phyloP scores from a whole-genome alignment of 805 yeast species.

The Candida caryicola region DNA sequence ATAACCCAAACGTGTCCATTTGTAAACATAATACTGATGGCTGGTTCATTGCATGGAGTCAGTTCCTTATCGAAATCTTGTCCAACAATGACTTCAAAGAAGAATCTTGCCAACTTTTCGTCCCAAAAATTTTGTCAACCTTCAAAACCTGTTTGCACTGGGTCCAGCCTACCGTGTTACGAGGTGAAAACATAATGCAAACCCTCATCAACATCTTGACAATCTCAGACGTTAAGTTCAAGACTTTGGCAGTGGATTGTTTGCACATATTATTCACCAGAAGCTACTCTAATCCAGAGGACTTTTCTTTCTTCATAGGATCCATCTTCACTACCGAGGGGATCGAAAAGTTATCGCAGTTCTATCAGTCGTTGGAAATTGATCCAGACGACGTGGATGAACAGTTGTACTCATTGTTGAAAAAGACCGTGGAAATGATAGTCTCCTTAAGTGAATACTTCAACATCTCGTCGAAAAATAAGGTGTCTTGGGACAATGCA shows the following conservation, averaged over 20 bases:
- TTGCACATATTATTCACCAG: conserved; percentile 86
- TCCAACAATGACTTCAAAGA: conserved; percentile 26
- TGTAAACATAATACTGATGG: conserved; percentile 76
- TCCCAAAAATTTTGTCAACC: conserved; percentile 70
- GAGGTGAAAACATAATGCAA: conserved; percentile 60
- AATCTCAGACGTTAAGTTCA: conserved; percentile 60
- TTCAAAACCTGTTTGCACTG: conserved; percentile 89
- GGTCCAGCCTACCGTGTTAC: conserved; percentile 77
- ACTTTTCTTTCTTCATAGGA: conserved; percentile 76
- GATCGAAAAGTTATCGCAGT: conserved; percentile 61
- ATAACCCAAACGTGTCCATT: conserved; percentile 56
- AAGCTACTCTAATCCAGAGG: conserved; percentile 59
- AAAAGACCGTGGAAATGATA: conserved; percentile 90
- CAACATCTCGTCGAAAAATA: conserved; percentile 43
- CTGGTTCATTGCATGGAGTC: conserved; percentile 78
- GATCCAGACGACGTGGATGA: conserved; percentile 77
- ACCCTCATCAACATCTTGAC: conserved; percentile 60
- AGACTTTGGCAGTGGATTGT: conserved; percentile 85
- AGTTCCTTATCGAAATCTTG: conserved; percentile 33
- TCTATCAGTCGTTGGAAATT: conserved; percentile 58
- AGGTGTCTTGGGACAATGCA: conserved; percentile 49
- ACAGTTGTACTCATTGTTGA: conserved; percentile 71
- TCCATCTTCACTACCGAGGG: conserved; percentile 73
- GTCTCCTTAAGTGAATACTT: conserved; percentile 82
- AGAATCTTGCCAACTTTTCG: conserved; percentile 41